These are phyloP conservation scores for Capsicum pubescens DNA, from an alignment of 257 asterid genomes.

Conservation along the genomic window DNA sequence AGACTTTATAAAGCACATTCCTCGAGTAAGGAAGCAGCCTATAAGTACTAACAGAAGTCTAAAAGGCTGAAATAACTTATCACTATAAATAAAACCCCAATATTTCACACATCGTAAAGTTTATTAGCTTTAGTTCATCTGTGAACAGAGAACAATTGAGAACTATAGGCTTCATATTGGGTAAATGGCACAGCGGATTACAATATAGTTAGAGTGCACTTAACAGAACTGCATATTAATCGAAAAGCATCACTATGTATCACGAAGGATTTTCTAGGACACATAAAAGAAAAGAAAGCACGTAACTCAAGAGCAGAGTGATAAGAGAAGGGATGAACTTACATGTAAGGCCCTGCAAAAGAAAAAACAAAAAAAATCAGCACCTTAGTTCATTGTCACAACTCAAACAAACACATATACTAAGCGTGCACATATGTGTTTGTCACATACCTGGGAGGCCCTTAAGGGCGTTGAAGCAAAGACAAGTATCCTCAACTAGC, in stretches of 20 bases:
- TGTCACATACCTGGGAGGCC: slow-evolving; percentile 81
- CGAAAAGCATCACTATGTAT: neutral
- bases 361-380: too few species aligned
- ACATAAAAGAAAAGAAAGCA: slow-evolving; percentile 13
- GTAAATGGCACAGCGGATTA: neutral
- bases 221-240: neutral
- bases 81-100: neutral
- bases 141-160: neutral
- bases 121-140: neutral
- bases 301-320: slow-evolving; percentile 38
- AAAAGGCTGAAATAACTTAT: neutral
- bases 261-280: neutral
- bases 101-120: neutral
- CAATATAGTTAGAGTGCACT: neutral
- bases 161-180: neutral
- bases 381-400: slow-evolving; percentile 32
- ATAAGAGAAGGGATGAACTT: slow-evolving; percentile 49
- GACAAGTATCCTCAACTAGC: slow-evolving; percentile 98
- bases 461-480: slow-evolving; percentile 91
- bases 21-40: neutral
- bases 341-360: slow-evolving; percentile 94
- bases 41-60: neutral
- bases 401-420: neutral
- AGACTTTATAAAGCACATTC: neutral
- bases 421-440: neutral